Percentiles rank a stretch among this genome's conserved stretches.
These are phyloP conservation scores for Stenogyne calaminthoides DNA, from an alignment of 305 asterid genomes.

Conservation along the genomic window DNA sequence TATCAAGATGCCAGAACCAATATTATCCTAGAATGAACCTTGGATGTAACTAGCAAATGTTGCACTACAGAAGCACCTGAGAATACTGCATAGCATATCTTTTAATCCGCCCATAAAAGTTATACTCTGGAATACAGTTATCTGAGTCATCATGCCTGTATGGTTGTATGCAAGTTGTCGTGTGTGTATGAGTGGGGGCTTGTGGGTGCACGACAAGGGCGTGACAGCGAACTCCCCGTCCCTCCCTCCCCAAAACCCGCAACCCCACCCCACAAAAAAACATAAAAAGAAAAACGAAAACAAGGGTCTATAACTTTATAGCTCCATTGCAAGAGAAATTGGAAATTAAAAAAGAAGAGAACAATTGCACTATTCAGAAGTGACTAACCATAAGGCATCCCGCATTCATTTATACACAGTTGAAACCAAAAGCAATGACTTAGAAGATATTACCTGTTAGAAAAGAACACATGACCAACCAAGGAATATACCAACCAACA, in stretches of 20 bases:
- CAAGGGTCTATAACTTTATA: background rate
- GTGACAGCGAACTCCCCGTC: background rate
- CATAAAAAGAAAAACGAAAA: background rate
- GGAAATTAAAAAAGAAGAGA: background rate
- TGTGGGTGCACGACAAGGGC: background rate
- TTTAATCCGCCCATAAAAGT: background rate
- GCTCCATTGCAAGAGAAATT: background rate
- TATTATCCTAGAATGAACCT: background rate
- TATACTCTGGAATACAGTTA: background rate
- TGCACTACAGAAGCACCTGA: background rate
- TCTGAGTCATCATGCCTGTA: background rate
- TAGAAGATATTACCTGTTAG: constrained; percentile 49
- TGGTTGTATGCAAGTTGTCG: too few species aligned
- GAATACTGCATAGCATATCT: background rate
- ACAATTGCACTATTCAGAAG: background rate
- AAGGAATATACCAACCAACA: constrained; percentile 54
- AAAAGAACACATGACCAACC: constrained; percentile 48
- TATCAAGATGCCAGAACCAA: background rate
- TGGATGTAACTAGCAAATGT: background rate
- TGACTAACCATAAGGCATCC: constrained; percentile 12
- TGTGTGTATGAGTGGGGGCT: background rate
- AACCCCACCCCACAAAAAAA: background rate
- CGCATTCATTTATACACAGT: constrained; percentile 2
- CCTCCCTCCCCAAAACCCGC: background rate
- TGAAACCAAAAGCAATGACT: constrained; percentile 24